Evolutionary conservation across 805 yeast species (phyloP), one percentile per base, ranked within the genome.

Genomic region (Isabelozyma pseudorhagii): DNA sequence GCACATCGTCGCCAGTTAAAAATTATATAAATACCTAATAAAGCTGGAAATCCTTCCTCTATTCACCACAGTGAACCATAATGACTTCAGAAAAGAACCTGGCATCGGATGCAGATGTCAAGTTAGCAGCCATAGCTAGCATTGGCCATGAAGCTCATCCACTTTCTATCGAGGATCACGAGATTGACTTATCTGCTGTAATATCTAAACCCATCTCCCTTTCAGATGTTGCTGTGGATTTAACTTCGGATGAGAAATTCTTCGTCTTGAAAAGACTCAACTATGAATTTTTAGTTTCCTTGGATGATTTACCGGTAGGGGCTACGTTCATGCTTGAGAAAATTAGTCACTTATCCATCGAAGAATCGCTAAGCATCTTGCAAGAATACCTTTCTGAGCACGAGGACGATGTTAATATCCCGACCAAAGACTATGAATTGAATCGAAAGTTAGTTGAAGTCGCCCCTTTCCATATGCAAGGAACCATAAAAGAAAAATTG

Each of bases 341-440:
- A 51, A 67, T 76, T 44, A 67, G 62, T 25, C 52, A 56, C 27
- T 51, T 75, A 54, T 46, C 69, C 3, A 56, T 65, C 9, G 72
- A 67, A 2, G 78, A 77, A 38, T 72, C 82, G 0, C 39, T 71
- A 1, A 66, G 63, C 8, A 69, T 79, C 40, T 59, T 82, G 44
- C 56, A 62, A 34, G 63, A 67, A 14, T 74, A 78, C 5, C 51
- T 74, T 3, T 67, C 55, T 0, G 69, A 74, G 14, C 82, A 79
- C 52, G 56, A 55, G 5, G 75, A 69, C 46, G 86, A 82, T 57
- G 73, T 74, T 36, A 80, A 79, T 56, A 69, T 81, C 50, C 74
- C 78, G 8, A 53, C 48, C 2, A 61, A 56, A 2, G 74, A 72
- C 40, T 69, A 69, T 45, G 64, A 62, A 5, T 67, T 68, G 47